A percentile compares a stretch with the other conserved stretches of the same genome.
phyloP scores from a whole-genome alignment of 257 asterid genomes.

The Buddleja alternifolia region DNA sequence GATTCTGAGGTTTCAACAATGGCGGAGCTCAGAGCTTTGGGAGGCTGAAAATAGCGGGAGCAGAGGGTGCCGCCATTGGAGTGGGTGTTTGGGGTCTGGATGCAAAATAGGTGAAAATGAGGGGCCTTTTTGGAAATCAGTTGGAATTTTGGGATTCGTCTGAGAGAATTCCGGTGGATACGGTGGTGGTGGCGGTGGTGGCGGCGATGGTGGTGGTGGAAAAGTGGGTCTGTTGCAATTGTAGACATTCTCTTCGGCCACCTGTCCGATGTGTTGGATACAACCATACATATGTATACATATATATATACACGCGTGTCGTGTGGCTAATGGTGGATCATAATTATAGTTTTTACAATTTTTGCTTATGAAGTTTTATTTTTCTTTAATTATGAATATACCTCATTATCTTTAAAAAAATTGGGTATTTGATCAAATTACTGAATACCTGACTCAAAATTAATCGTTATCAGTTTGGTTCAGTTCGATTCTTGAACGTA shows the following conservation, averaged over 20 bases:
- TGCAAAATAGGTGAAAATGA: neutral
- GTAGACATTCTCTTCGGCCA: neutral
- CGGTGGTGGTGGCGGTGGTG: neutral
- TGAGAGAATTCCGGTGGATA: neutral
- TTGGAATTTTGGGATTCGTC: neutral
- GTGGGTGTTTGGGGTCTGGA: neutral
- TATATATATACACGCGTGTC: too few species aligned
- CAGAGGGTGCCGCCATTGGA: neutral
- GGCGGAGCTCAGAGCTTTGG: neutral
- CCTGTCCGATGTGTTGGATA: neutral
- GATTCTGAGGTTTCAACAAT: neutral
- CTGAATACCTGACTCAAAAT: too few species aligned
- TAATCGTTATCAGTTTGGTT: too few species aligned
- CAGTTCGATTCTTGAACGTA: too few species aligned
- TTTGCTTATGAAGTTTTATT: too few species aligned
- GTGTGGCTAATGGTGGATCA: too few species aligned
- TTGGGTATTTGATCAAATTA: too few species aligned
- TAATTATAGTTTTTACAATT: too few species aligned
- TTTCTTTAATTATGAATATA: too few species aligned
- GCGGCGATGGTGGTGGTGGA: constrained; percentile 9
- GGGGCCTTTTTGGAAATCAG: neutral
- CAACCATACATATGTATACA: too few species aligned
- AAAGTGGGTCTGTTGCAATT: neutral
- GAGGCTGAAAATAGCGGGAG: neutral
- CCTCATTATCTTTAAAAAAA: too few species aligned